Evolutionary conservation across 2,329 filamentous ascomycete species (phyloP), one percentile per base, ranked within the genome.

Genomic region (Ilyonectria sp.): DNA sequence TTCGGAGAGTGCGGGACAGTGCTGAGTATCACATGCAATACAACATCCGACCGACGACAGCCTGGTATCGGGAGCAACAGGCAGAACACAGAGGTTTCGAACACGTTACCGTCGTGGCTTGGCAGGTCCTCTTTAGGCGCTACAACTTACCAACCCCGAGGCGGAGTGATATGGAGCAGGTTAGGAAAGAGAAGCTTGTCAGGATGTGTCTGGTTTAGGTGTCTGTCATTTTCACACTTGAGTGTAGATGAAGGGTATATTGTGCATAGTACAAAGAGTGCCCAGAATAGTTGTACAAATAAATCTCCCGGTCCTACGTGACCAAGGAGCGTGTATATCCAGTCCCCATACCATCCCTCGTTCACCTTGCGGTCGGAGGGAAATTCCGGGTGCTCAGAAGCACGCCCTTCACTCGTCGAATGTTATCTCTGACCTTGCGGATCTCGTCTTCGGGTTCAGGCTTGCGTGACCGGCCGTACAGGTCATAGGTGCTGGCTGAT

Each of bases 381-480:
- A 95, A 95, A 74, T 89, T 93, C 75, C 92, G 89, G 5, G 93
- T 89, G 75, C 90, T 94, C 63, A 97, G 80, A 72, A 96, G 82
- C 11, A 94, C 88, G 1, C 93, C 93, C 83, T 97, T 97, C 47
- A 96, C 89, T 63, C 92, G 87, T 70, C 93, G 84, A 58, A 97
- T 95, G 68, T 92, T 93, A 70, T 90, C 90, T 81, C 93, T 93
- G 21, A 93, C 85, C 76, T 88, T 90, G 69, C 89, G 89, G 74
- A 94, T 90, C 80, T 93, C 92, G 79, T 95, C 93, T 68, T 90
- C 87, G 33, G 87, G 86, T 73, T 90, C 90, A 56, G 80, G 79
- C 71, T 79, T 83, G 33, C 79, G 80, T n/a, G 79, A 79, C 19
- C 81, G 81, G 15, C 83, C 82, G 69, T 86, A 84, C 59, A 85